Evolutionary conservation across 108 stramenopile genomes (phyloP).

Genomic region (Pelagomonas calceolata): DNA sequence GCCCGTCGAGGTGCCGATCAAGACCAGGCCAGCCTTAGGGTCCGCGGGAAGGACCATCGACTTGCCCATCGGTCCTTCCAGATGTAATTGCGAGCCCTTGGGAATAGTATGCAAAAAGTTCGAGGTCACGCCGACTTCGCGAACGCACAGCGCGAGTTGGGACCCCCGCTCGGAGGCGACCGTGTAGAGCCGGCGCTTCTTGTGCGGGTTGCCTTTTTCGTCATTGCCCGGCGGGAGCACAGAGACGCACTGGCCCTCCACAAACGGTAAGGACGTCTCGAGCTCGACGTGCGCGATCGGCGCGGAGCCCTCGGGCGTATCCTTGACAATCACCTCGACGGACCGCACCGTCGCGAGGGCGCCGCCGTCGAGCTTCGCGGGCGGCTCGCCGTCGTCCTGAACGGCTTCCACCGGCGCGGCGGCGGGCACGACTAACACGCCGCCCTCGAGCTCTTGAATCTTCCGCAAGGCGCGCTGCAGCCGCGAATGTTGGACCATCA

Average conservation of each 20-base stretch:
- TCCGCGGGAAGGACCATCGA: conserved; percentile 72
- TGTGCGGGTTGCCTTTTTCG: conserved; percentile 43
- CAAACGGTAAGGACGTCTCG: conserved; percentile 60
- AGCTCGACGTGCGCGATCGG: conserved; percentile 68
- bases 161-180: conserved; percentile 69
- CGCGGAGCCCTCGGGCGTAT: conserved; percentile 53
- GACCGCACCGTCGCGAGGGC: too few relatives aligned
- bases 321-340: too few relatives aligned
- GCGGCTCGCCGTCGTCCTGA: too few relatives aligned
- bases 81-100: conserved; percentile 46
- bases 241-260: conserved; percentile 61
- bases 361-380: too few relatives aligned
- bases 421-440: too few relatives aligned
- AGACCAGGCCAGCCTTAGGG: conserved; percentile 56
- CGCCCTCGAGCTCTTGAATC: too few relatives aligned
- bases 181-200: conserved; percentile 60
- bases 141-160: conserved; percentile 64
- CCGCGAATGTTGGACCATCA: too few relatives aligned
- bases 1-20: conserved; percentile 25
- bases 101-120: conserved; percentile 51
- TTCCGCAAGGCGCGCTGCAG: too few relatives aligned
- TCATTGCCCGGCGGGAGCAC: conserved; percentile 67
- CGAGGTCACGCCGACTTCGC: conserved; percentile 69
- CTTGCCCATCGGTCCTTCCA: conserved; percentile 74
- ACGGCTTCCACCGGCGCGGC: too few relatives aligned